Base-by-base conservation (phyloP, 768 basidiomycete species). In the Phlebiopsis gigantea region DNA sequence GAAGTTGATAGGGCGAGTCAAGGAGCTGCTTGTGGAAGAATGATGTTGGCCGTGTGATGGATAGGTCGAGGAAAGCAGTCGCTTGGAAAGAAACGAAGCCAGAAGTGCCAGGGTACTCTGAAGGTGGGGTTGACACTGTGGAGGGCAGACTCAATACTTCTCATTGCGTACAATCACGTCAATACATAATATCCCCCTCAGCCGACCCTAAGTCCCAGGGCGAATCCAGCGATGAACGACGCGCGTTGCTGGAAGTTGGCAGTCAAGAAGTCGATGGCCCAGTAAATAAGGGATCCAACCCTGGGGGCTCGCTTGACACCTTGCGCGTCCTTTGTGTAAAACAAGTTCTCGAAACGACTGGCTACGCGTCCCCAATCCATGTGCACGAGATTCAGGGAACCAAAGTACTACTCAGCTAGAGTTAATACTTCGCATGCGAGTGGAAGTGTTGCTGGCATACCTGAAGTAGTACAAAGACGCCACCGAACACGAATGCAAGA, bases 221-320 rank as follows among this genome's bases (percentile, higher is more conserved):
- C 79, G 57, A 97, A 77, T 8, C 95, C 95, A 4, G 85, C 92
- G 30, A 93, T 64, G 72, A 97, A 97, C 14, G 89, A 86, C 1
- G 93, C 94, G 59, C 94, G 75, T 44, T 87, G 88, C 66, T 93
- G 95, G 71, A 98, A 95, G 68, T 97, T 92, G 6, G 93, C 90
- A 0, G 89, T 90, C 69, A 98, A 72, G 73, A 98, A 97, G 70
- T 91, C 76, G 22, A 88, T 69, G 22, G 85, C 62, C 71, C 85
- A 84, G 39, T 67, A 77, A 81, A 88, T 91, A 24, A 88, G 65
- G 2, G 84, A 80, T 19, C 69, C 68, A 53, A 91, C 69, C 3
- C 82, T 90, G 1, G 90, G 88, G 2, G 91, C 78, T 49, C 71
- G 78, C 58, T 67, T 77, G 9, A 67, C 67, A 1, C 87, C 87